Evolutionary conservation across 2,329 filamentous ascomycete species (phyloP).

Genomic region (Pseudogymnoascus sp.): DNA sequence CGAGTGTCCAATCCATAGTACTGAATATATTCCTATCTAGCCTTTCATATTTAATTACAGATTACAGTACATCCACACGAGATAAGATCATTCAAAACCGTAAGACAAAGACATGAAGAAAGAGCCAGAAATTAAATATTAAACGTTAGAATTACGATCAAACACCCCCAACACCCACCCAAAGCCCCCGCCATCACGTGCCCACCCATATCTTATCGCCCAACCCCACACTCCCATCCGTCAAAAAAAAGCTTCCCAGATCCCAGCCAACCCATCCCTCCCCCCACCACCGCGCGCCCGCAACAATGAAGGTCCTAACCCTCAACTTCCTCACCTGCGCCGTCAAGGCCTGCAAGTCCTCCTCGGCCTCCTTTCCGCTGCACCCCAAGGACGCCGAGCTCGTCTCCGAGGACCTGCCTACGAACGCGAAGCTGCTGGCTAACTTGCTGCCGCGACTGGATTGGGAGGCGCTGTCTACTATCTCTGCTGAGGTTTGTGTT

Average conservation of each 20-base stretch:
- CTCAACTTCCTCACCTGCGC: slow-evolving; percentile 97
- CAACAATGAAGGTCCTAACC: slow-evolving; percentile 82
- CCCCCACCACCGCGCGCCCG: not conserved
- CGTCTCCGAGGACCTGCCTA: slow-evolving; percentile 71
- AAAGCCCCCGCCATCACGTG: not conserved
- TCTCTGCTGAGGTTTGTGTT: slow-evolving; percentile 66
- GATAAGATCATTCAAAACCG: not conserved
- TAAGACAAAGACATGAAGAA: not conserved
- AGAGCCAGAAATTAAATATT: not conserved
- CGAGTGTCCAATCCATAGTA: not conserved
- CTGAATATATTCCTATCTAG: not conserved
- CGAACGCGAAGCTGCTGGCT: slow-evolving; percentile 72
- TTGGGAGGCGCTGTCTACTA: slow-evolving; percentile 72
- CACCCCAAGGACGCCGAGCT: slow-evolving; percentile 91
- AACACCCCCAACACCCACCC: no score
- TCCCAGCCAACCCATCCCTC: not conserved
- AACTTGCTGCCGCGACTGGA: slow-evolving; percentile 85
- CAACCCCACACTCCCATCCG: slow-evolving; percentile 4
- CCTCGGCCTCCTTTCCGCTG: slow-evolving; percentile 73
- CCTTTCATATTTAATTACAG: no score
- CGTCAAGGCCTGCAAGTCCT: slow-evolving; percentile 86
- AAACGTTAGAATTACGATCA: no score
- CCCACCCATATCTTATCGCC: not conserved
- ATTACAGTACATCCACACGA: no score
- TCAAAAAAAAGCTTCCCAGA: slow-evolving; percentile 4